Evolutionary conservation across 208 protist species (phyloP).

Genomic region (Wallacemonas sp.): DNA sequence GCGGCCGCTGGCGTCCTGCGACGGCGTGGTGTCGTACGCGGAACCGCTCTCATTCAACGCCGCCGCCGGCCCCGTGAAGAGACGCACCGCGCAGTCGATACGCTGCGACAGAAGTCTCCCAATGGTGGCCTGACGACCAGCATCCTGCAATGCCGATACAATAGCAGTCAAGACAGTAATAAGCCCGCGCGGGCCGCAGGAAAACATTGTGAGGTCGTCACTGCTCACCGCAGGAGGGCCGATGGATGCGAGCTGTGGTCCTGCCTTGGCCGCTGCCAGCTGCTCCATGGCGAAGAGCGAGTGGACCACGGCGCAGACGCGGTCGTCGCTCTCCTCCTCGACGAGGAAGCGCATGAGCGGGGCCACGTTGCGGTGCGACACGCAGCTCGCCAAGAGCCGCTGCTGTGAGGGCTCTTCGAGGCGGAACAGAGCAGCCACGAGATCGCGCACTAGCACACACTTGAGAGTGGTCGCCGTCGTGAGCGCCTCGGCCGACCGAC

Average conservation of each 20-base stretch:
- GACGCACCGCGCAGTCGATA: background rate
- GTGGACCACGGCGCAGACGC: background rate
- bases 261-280: background rate
- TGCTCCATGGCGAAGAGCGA: background rate
- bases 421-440: background rate
- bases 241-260: no score
- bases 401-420: background rate
- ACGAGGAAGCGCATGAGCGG: constrained; percentile 4
- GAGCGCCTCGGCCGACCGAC: background rate
- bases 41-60: no score
- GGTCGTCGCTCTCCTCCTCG: background rate
- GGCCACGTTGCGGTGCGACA: background rate
- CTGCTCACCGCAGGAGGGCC: background rate
- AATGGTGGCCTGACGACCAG: background rate
- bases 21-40: no score
- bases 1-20: no score
- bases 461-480: constrained; percentile 8
- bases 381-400: constrained; percentile 9
- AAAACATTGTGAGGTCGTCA: background rate
- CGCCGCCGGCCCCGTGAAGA: no score
- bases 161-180: background rate
- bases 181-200: background rate
- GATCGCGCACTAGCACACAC: constrained; percentile 12
- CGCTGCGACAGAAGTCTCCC: background rate
- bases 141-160: background rate